Conservation (phyloP, 805 yeast genomes). For the Candida ulmi region DNA sequence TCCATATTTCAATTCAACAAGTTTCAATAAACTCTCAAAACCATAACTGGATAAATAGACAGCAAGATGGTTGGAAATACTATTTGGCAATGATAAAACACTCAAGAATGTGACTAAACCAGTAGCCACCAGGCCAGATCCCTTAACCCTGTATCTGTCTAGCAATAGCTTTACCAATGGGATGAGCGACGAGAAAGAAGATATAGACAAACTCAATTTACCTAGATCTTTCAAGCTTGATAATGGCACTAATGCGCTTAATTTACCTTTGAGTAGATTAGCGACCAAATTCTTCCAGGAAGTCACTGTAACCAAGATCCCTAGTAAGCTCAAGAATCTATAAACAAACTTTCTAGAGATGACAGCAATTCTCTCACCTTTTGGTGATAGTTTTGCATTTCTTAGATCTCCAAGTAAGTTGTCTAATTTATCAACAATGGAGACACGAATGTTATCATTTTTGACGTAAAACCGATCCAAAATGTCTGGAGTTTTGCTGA, state of each 20-base stretch:
- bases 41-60: constrained; percentile 11
- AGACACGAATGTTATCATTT: neutral
- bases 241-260: neutral
- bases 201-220: neutral
- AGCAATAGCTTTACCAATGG: constrained; percentile 3
- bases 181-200: constrained; percentile 1
- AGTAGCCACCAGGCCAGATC: neutral
- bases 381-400: neutral
- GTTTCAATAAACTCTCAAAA: constrained; percentile 6
- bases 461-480: neutral
- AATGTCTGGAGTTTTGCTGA: neutral
- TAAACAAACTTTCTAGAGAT: constrained; percentile 7
- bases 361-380: neutral
- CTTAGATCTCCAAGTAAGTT: neutral
- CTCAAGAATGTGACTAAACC: constrained; percentile 3
- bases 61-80: constrained; percentile 9
- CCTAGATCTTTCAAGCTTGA: neutral
- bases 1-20: neutral
- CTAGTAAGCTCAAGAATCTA: constrained; percentile 8
- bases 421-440: neutral
- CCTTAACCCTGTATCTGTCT: neutral
- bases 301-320: constrained; percentile 3
- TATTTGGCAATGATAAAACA: constrained; percentile 7
- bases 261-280: constrained; percentile 1
- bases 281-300: constrained; percentile 4